Base-by-base conservation (phyloP, 345 rosid species). In the Raphanus sativus region DNA sequence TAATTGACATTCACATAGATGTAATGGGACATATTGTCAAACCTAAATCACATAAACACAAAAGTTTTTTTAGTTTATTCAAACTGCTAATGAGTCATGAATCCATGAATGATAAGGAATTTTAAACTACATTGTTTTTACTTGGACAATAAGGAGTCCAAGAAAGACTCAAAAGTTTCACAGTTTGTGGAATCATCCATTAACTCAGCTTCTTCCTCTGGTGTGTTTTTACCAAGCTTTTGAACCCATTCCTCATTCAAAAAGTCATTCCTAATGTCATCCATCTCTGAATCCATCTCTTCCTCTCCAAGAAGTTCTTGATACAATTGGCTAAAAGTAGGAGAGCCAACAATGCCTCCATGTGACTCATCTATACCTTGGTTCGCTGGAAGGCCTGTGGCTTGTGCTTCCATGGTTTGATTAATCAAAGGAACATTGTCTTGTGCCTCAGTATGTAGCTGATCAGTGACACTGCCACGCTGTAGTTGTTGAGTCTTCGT, bases 171-270 rank as follows among this genome's bases (percentile, higher is more conserved):
- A 4, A 1, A 2, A 68, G 72, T 52, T 9, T 52, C 32, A 56
- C 72, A 52, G 29, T 52, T 68, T 69, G 26, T 0, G 17, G 30
- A 26, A 5, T n/a, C 8, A 69, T 15, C 62, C 10, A 5, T 9
- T 32, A 30, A 50, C 62, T 12, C 34, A 15, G 77, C 16, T 56
- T 75, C 45, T 66, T 66, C 67, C 16, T 40, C 66, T 17, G 48
- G 30, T 40, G 33, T 75, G 45, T 29, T 16, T 28, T 11, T 12
- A 17, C 15, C 59, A 58, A 58, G 62, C 3, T n/a, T 1, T 30
- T 68, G 25, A 67, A 24, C n/a, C 60, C 40, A 67, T 48, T 50
- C 71, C 25, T 67, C 71, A 48, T 67, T 29, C 38, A 21, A 11
- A 4, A 62, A 12, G 10, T 32, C 71, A 48, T 48, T 29, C 26